Percentiles rank a stretch among this genome's conserved stretches.
These are phyloP conservation scores for Pyricularia sp. DNA, from an alignment of 2,329 filamentous ascomycete species.

Conservation along the genomic window DNA sequence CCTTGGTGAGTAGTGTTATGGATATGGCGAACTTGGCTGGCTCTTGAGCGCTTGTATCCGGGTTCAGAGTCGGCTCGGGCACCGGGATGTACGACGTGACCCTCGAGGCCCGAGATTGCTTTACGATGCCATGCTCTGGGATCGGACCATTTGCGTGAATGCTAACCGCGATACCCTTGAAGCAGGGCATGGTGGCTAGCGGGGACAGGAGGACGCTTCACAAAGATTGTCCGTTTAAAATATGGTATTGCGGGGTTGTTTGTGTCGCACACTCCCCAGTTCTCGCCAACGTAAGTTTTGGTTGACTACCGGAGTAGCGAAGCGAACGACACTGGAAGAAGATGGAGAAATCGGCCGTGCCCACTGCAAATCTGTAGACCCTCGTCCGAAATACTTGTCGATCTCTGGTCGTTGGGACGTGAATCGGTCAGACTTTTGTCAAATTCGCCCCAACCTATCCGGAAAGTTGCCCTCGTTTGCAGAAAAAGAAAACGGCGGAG, in stretches of 20 bases:
- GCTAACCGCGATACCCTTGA: conserved; percentile 97
- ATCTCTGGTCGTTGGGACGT: not conserved
- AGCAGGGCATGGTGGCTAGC: conserved; percentile 67
- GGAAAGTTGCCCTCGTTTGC: not conserved
- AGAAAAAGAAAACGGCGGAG: not conserved
- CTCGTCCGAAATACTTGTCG: not conserved
- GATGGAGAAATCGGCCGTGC: not conserved
- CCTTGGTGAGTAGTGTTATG: conserved; percentile 86
- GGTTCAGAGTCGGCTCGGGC: conserved; percentile 71
- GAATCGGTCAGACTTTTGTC: not conserved
- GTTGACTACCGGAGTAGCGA: not conserved
- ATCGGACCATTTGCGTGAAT: conserved; percentile 81
- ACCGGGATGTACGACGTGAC: conserved; percentile 98
- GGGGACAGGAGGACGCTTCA: not conserved
- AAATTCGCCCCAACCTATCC: not conserved
- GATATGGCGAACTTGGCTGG: conserved; percentile 96
- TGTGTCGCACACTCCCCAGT: not conserved
- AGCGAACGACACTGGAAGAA: not conserved
- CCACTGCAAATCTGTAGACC: not conserved
- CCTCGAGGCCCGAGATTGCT: conserved; percentile 79
- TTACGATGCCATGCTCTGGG: conserved; percentile 89
- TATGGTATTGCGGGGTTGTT: not conserved
- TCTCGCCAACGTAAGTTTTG: not conserved
- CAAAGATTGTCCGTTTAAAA: not conserved
- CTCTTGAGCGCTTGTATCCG: conserved; percentile 67